A percentile compares a stretch with the other conserved stretches of the same genome.
These are phyloP conservation scores for Gastrolobium bilobum DNA, from an alignment of 306 rosid species.

Conservation along the genomic window DNA sequence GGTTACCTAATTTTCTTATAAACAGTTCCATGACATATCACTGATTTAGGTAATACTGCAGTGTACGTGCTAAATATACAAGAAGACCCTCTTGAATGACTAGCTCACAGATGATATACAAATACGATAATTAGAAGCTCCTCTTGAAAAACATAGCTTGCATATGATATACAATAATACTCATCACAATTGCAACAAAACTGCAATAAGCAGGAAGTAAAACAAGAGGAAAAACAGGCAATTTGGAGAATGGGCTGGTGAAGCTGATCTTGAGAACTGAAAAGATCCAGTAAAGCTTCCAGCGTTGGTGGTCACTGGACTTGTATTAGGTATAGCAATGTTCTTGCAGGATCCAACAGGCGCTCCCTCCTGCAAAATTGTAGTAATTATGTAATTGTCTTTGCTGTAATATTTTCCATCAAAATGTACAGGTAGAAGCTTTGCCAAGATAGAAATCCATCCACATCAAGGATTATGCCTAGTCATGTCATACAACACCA, in stretches of 20 bases:
- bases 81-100: constrained; percentile 50
- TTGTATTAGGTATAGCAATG: constrained; percentile 63
- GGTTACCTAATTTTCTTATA: constrained; percentile 49
- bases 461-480: constrained; percentile 16
- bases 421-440: constrained; percentile 30
- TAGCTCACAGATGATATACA: constrained; percentile 48
- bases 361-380: constrained; percentile 77
- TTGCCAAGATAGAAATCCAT: constrained; percentile 31
- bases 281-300: constrained; percentile 91
- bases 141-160: constrained; percentile 43
- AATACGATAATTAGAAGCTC: constrained; percentile 39
- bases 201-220: constrained; percentile 57
- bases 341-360: constrained; percentile 93
- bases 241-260: constrained; percentile 57
- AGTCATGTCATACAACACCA: constrained; percentile 1
- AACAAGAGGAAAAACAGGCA: constrained; percentile 49
- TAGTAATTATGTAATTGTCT: constrained; percentile 18
- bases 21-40: constrained; percentile 52
- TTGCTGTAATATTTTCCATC: not conserved
- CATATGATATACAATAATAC: constrained; percentile 45
- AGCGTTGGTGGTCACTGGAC: constrained; percentile 63
- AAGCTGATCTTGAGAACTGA: constrained; percentile 81
- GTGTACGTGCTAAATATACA: constrained; percentile 51
- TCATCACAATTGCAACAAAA: constrained; percentile 51
- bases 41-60: constrained; percentile 53